These are phyloP conservation scores for Auriscalpium microsporum DNA, from an alignment of 768 basidiomycete genomes.

Conservation along the genomic window DNA sequence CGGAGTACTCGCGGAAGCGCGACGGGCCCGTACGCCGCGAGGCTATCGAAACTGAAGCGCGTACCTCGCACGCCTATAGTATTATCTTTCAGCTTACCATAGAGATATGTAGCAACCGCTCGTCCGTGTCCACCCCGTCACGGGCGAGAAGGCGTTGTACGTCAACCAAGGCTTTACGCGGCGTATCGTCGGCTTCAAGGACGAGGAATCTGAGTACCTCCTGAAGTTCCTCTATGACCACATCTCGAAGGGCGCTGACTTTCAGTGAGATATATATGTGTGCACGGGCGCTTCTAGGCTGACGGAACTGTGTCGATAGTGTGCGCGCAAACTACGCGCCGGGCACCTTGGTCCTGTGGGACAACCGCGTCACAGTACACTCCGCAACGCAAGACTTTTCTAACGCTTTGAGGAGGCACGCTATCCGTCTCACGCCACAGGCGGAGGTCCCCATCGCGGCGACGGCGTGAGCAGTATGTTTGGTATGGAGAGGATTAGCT, in stretches of 20 bases:
- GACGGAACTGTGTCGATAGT: neutral
- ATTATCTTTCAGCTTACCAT: constrained; percentile 39
- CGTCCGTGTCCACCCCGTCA: constrained; percentile 52
- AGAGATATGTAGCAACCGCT: constrained; percentile 41
- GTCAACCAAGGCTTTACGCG: constrained; percentile 49
- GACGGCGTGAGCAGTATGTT: no score
- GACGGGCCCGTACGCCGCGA: constrained; percentile 8
- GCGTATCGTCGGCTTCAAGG: constrained; percentile 46
- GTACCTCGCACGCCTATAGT: constrained; percentile 44
- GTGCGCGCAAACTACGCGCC: constrained; percentile 41
- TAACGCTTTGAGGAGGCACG: constrained; percentile 31
- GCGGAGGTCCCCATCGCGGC: constrained; percentile 38
- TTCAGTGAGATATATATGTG: constrained; percentile 20
- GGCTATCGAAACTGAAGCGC: constrained; percentile 29
- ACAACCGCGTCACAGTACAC: constrained; percentile 41
- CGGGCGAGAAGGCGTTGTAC: constrained; percentile 54
- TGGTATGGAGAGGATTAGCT: no score
- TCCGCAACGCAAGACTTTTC: constrained; percentile 36
- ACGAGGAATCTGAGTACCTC: constrained; percentile 47
- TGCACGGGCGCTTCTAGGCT: neutral
- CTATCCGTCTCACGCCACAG: constrained; percentile 39
- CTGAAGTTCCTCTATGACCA: constrained; percentile 49
- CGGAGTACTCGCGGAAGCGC: constrained; percentile 9
- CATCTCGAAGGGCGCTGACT: constrained; percentile 41
- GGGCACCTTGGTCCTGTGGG: constrained; percentile 52